Evolutionary conservation across 768 basidiomycete species (phyloP).

Genomic region (Trametes elegans): DNA sequence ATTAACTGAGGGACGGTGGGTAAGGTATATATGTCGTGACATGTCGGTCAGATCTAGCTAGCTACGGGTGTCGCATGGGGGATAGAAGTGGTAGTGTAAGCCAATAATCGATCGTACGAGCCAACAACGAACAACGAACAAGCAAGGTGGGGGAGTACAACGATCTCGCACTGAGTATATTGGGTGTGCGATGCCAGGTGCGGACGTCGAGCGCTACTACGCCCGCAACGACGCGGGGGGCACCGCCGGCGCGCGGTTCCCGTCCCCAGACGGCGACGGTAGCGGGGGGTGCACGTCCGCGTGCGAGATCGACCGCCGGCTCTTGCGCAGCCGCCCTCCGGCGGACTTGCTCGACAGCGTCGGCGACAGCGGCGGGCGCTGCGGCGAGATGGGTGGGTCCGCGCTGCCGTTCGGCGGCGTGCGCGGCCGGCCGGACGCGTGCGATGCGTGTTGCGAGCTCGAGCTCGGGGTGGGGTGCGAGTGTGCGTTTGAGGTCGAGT

Average conservation of each 20-base stretch:
- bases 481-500: not conserved
- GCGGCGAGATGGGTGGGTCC: not conserved
- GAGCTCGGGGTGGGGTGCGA: not conserved
- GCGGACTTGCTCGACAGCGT: constrained; percentile 13
- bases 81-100: too few relatives aligned
- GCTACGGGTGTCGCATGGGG: too few relatives aligned
- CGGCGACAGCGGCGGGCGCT: constrained; percentile 15
- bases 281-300: constrained; percentile 10
- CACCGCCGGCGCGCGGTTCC: not conserved
- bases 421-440: not conserved
- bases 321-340: constrained; percentile 16
- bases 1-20: too few relatives aligned
- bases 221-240: not conserved
- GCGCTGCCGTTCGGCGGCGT: constrained; percentile 2
- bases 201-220: too few relatives aligned
- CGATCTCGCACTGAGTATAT: too few relatives aligned
- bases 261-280: too few relatives aligned
- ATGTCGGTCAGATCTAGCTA: too few relatives aligned
- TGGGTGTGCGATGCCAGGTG: too few relatives aligned
- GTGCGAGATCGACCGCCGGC: constrained; percentile 17
- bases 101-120: too few relatives aligned
- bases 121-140: too few relatives aligned
- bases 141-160: too few relatives aligned
- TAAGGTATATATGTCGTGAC: too few relatives aligned
- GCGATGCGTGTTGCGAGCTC: not conserved